These are phyloP conservation scores for Botryotinia globosa DNA, from an alignment of 2,329 filamentous ascomycete species.

Conservation along the genomic window DNA sequence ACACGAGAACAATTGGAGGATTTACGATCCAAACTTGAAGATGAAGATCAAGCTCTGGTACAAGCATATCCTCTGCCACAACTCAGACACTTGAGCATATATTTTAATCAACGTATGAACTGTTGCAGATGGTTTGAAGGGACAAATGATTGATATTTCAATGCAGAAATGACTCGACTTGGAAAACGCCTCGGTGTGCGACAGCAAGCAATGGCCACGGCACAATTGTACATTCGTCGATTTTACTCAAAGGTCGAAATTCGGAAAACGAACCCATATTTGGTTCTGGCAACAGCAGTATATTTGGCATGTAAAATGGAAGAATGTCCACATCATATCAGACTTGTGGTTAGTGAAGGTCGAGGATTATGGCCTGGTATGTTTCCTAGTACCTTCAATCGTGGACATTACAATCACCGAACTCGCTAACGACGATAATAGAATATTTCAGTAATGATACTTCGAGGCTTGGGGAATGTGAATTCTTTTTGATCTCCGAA, in stretches of 20 bases:
- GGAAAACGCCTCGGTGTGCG: conserved; percentile 80
- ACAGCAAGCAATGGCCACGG: conserved; percentile 90
- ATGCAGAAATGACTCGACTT: conserved; percentile 72
- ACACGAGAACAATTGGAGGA: conserved; percentile 75
- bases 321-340: conserved; percentile 93
- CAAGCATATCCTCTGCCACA: conserved; percentile 82
- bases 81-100: conserved; percentile 79
- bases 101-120: conserved; percentile 79
- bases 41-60: conserved; percentile 70
- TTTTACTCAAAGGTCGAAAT: conserved; percentile 93
- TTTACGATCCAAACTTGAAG: conserved; percentile 72
- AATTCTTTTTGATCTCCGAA: conserved; percentile 71
- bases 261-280: conserved; percentile 86
- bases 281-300: conserved; percentile 87
- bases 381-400: background rate
- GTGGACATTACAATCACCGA: background rate
- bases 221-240: conserved; percentile 89
- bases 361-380: conserved; percentile 75
- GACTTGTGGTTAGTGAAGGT: conserved; percentile 83
- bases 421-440: conserved; percentile 32
- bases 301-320: conserved; percentile 98
- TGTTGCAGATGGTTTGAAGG: background rate
- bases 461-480: conserved; percentile 69
- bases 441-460: conserved; percentile 63
- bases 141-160: conserved; percentile 4